Evolutionary conservation across 208 protist genomes (phyloP).

Genomic region (Endotrypanum monterogeii): DNA sequence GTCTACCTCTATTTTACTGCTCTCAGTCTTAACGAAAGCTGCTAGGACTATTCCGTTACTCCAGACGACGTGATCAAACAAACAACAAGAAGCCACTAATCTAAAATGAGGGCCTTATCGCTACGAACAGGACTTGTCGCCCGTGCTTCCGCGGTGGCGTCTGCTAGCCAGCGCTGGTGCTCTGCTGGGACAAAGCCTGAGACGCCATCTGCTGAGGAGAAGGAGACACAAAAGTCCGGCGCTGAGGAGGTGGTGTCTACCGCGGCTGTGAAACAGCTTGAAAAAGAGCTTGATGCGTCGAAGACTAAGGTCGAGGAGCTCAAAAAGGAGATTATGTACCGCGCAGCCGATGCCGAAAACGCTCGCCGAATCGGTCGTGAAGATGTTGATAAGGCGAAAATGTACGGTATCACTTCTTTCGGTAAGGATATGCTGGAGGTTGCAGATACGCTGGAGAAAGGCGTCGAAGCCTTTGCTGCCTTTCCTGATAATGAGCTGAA

Average conservation of each 20-base stretch:
- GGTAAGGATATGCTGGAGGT: constrained; percentile 94
- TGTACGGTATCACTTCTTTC: constrained; percentile 89
- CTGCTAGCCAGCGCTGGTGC: constrained; percentile 38
- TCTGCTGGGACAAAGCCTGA: constrained; percentile 37
- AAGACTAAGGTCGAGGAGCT: constrained; percentile 63
- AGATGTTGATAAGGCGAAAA: constrained; percentile 89
- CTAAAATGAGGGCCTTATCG: constrained; percentile 28
- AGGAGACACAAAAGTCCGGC: constrained; percentile 12
- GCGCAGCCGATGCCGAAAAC: constrained; percentile 89
- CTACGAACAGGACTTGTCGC: constrained; percentile 20
- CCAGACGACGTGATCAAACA: background rate
- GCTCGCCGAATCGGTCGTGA: constrained; percentile 86
- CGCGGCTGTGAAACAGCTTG: constrained; percentile 42
- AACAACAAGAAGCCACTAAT: constrained; percentile 6
- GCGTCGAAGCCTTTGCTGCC: constrained; percentile 65
- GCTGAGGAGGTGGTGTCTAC: constrained; percentile 34
- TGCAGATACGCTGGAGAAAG: constrained; percentile 91
- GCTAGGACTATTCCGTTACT: background rate
- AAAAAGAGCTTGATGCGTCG: constrained; percentile 72
- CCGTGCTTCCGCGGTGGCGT: constrained; percentile 12
- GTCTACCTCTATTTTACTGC: constrained; percentile 3
- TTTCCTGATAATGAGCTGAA: constrained; percentile 54
- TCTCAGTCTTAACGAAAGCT: background rate
- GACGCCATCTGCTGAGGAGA: constrained; percentile 25
- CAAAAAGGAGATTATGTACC: constrained; percentile 87